Base-by-base conservation (phyloP, 495 filamentous ascomycete genomes). In the Neurospora sp. region DNA sequence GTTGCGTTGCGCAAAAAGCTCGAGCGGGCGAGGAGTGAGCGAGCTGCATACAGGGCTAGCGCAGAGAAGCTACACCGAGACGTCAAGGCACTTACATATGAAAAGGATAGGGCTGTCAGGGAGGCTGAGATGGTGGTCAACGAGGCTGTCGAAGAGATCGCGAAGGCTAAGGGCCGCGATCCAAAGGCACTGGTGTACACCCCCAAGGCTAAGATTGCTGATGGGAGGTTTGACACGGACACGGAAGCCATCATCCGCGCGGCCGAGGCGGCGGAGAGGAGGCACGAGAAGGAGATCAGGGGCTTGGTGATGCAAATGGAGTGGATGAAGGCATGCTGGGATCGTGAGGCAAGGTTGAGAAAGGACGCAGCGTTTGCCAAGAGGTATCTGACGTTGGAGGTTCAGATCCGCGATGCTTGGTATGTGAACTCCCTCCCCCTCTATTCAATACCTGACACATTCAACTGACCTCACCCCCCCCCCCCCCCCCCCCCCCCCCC, bases 221-320 rank as follows among this genome's bases (percentile, higher is more conserved):
- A 79, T 41, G 76, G 77, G 0, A 18, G 12, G 3, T 79, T 75
- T 20, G 78, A 79, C 44, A 71, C 35, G 7, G 76, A 68, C 31
- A 78, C 78, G 2, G 78, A 85, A 27, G 80, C 82, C 38, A 84
- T 87, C 38, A 81, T 88, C 65, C 82, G 84, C 20, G 83, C 82
- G 10, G 79, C 86, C 18, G 88, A 88, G 73, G 80, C 83, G 41
- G 82, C 83, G 10, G 86, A 91, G 76, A 84, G 85, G 71, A 84
- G 87, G 69, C 94, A 97, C 75, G 87, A 87, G 73, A 91, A 90
- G 76, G 96, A 98, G 82, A 86, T 97, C 40, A 87, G 89, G 68
- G 94, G 94, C 12, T 84, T 99, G 78, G 88, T 88, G 73, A 91
- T 94, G 82, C 94, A 97, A 80, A 95, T 98, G 76, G 86, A 94